Conservation (phyloP, 768 basidiomycete species). For the Hericium alpestre region DNA sequence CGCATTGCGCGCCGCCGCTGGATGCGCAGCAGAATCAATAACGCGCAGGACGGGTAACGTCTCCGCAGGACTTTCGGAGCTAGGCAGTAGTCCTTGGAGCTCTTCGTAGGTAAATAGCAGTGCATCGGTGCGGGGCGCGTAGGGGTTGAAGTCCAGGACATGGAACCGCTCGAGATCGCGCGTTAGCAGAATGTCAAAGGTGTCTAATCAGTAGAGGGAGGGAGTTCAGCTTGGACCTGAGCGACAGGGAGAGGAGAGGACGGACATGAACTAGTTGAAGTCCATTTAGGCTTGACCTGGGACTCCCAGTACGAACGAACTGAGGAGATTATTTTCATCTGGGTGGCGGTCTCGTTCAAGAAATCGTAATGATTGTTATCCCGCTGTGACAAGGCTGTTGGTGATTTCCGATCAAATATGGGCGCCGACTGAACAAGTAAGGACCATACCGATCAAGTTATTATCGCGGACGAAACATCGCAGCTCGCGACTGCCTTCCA, state of each 20-base stretch:
- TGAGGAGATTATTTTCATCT: conserved; percentile 37
- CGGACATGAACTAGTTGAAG: conserved; percentile 55
- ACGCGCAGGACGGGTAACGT: conserved; percentile 38
- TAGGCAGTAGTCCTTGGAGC: conserved; percentile 33
- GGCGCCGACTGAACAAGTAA: not conserved
- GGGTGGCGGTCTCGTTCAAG: conserved; percentile 53
- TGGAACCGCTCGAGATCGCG: conserved; percentile 68
- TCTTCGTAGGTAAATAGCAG: conserved; percentile 80
- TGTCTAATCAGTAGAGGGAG: conserved; percentile 35
- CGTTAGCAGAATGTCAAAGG: conserved; percentile 80
- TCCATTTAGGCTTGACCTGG: conserved; percentile 53
- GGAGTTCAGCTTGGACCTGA: not conserved
- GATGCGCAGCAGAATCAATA: conserved; percentile 69
- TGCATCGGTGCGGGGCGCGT: conserved; percentile 74
- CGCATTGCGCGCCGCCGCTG: conserved; percentile 51
- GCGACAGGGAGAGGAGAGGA: conserved; percentile 3
- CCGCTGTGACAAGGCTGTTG: conserved; percentile 72
- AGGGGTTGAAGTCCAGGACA: conserved; percentile 89
- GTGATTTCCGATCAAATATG: not conserved
- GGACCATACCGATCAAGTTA: conserved; percentile 53
- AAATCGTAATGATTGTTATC: conserved; percentile 87
- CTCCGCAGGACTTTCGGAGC: conserved; percentile 9
- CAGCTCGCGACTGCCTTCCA: conserved; percentile 77
- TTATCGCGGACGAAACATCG: conserved; percentile 81
- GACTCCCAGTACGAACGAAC: conserved; percentile 58